Evolutionary conservation across 2,329 filamentous ascomycete species (phyloP).

Genomic region (Stagonosporopsis cucurbitacearum): DNA sequence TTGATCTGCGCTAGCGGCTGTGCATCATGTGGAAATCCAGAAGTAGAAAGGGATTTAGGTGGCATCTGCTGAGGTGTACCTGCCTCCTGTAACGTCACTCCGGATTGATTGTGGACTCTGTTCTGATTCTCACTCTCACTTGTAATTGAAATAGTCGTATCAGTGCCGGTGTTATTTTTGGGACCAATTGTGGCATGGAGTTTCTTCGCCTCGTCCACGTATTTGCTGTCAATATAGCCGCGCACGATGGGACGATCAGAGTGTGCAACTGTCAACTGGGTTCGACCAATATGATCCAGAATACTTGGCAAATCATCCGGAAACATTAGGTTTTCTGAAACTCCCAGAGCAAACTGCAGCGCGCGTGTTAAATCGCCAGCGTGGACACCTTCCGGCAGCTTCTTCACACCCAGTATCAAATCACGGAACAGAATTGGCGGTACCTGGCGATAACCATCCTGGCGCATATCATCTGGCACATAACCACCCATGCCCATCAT

Average conservation of each 20-base stretch:
- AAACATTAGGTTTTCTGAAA: conserved; percentile 22
- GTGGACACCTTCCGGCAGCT: conserved; percentile 27
- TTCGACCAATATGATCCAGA: conserved; percentile 17
- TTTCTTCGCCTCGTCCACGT: not conserved
- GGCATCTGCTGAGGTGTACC: not conserved
- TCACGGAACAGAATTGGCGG: conserved; percentile 25
- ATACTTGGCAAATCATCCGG: conserved; percentile 30
- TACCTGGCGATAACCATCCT: not conserved
- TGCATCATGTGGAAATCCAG: not conserved
- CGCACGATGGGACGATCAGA: not conserved
- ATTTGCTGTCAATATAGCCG: not conserved
- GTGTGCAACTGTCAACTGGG: not conserved
- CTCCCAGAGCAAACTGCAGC: conserved; percentile 24
- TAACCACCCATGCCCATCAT: conserved; percentile 13
- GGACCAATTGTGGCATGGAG: not conserved
- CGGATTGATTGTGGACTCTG: not conserved
- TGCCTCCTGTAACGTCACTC: not conserved
- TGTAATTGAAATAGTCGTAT: not conserved
- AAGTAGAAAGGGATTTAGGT: not conserved
- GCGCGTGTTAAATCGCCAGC: conserved; percentile 36
- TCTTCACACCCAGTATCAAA: conserved; percentile 27
- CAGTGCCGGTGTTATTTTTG: too few species aligned
- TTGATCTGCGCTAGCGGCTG: not conserved
- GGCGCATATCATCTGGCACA: conserved; percentile 8
- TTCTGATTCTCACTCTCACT: not conserved